Conservation (phyloP, 192 early-diverging fungal genomes). For the Linnemannia elongata region DNA sequence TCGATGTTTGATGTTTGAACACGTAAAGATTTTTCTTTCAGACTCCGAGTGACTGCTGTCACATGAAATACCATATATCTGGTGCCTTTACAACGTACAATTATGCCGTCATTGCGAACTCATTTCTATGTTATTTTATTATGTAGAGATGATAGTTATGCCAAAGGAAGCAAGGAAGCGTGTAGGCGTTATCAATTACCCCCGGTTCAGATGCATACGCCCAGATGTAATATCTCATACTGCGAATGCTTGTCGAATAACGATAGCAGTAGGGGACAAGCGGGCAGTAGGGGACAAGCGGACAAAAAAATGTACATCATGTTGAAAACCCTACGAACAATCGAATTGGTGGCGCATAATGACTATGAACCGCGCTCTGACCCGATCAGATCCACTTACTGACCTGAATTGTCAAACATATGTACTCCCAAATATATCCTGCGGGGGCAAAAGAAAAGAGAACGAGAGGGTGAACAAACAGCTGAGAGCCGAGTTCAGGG, state of each 20-base stretch:
- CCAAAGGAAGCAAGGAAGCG: too few species aligned
- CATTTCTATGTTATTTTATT: neutral
- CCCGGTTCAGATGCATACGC: too few species aligned
- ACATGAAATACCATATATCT: neutral
- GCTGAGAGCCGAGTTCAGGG: neutral
- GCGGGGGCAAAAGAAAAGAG: neutral
- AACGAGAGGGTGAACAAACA: neutral
- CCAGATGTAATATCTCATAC: too few species aligned
- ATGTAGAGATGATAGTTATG: too few species aligned
- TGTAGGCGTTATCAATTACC: too few species aligned
- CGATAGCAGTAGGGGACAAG: too few species aligned
- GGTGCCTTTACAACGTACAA: neutral
- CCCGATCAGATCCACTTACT: constrained; percentile 1
- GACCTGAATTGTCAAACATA: neutral
- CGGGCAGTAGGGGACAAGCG: too few species aligned
- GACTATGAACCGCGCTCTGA: constrained; percentile 7
- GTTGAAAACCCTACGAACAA: too few species aligned
- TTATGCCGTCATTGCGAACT: neutral
- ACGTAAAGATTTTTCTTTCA: too few species aligned
- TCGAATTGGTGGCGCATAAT: neutral
- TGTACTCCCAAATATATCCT: neutral
- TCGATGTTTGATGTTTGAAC: too few species aligned
- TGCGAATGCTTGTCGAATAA: too few species aligned
- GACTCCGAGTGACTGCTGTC: neutral
- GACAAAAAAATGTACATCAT: too few species aligned